Evolutionary conservation across 192 early-diverging fungal genomes (phyloP).

Genomic region (Mortierella claussenii): DNA sequence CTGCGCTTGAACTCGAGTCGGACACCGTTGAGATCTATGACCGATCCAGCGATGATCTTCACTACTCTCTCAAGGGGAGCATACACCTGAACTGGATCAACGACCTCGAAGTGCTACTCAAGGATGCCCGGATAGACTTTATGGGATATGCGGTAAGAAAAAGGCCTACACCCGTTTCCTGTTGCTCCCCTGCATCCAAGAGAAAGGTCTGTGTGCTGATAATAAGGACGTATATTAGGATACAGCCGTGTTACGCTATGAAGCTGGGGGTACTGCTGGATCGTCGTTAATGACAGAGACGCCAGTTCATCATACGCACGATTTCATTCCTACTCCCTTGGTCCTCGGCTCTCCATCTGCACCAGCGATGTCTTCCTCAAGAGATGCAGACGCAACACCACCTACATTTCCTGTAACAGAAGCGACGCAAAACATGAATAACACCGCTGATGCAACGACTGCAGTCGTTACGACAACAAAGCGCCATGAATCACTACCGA

Average conservation of each 20-base stretch:
- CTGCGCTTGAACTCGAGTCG: conserved; percentile 28
- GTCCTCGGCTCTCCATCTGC: background rate
- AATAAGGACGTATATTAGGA: conserved; percentile 21
- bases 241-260: conserved; percentile 44
- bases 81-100: conserved; percentile 26
- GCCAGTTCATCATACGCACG: conserved; percentile 50
- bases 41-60: conserved; percentile 41
- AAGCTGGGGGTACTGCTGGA: conserved; percentile 15
- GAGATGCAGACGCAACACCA: background rate
- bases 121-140: conserved; percentile 49
- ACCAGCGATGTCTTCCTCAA: background rate
- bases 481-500: conserved; percentile 40
- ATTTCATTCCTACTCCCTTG: conserved; percentile 40
- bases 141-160: conserved; percentile 44
- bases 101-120: conserved; percentile 28
- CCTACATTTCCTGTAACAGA: background rate
- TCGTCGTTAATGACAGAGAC: conserved; percentile 22
- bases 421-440: background rate
- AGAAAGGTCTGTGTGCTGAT: background rate
- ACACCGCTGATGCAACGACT: background rate
- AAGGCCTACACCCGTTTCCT: too few relatives aligned
- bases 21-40: conserved; percentile 52
- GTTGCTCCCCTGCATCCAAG: background rate
- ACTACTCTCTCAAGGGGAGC: conserved; percentile 46
- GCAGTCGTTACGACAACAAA: background rate